These are phyloP conservation scores for Arthrinium phaeospermum DNA, from an alignment of 2,329 filamentous ascomycete genomes.

Conservation along the genomic window DNA sequence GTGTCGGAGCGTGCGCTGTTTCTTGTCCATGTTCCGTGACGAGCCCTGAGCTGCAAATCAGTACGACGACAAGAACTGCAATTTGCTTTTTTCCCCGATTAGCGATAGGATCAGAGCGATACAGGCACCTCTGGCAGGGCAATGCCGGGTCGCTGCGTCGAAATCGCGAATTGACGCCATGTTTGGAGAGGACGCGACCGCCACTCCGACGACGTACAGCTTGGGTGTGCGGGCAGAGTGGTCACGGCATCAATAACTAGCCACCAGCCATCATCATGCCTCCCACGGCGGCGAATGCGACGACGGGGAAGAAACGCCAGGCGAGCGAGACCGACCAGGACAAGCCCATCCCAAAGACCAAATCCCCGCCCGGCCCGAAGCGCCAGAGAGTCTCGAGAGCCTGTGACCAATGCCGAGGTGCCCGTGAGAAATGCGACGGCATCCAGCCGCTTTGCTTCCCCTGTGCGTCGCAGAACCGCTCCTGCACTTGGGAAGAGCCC, in stretches of 20 bases:
- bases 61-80: background rate
- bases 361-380: constrained; percentile 49
- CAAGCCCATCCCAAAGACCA: constrained; percentile 13
- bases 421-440: constrained; percentile 76
- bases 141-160: background rate
- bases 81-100: background rate
- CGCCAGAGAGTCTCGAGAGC: constrained; percentile 71
- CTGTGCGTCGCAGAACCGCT: constrained; percentile 66
- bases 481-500: constrained; percentile 74
- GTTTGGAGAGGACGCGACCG: background rate
- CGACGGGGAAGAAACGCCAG: constrained; percentile 37
- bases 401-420: constrained; percentile 71
- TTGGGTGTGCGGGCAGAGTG: constrained; percentile 1
- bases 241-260: background rate
- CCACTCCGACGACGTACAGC: constrained; percentile 5
- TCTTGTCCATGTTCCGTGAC: background rate
- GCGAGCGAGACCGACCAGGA: constrained; percentile 29
- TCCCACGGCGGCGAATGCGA: background rate
- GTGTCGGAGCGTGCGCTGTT: constrained; percentile 3
- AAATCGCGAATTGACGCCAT: constrained; percentile 6
- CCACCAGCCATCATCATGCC: background rate
- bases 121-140: constrained; percentile 4
- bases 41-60: background rate
- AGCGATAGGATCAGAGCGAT: background rate
- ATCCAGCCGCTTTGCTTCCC: constrained; percentile 69